Percentiles rank a stretch among this genome's conserved stretches.
These are phyloP conservation scores for Fusarium sp. DNA, from an alignment of 2,329 filamentous ascomycete genomes.

Conservation along the genomic window DNA sequence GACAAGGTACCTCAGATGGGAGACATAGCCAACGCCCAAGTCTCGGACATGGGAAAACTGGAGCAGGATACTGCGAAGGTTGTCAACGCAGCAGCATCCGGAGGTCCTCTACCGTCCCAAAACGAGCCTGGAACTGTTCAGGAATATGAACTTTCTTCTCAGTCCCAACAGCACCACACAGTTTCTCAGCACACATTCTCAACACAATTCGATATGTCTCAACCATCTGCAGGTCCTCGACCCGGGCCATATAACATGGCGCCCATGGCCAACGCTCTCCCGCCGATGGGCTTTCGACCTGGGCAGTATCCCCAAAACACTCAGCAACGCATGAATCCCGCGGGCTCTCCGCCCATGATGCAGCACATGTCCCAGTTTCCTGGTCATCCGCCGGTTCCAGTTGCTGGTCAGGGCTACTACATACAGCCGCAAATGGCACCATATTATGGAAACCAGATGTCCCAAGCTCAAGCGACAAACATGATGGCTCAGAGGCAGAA, in stretches of 20 bases:
- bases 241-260: slow-evolving; percentile 62
- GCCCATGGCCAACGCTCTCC: slow-evolving; percentile 60
- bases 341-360: slow-evolving; percentile 56
- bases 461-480: slow-evolving; percentile 55
- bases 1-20: slow-evolving; percentile 38
- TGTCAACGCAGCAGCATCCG: slow-evolving; percentile 14
- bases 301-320: slow-evolving; percentile 55
- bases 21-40: slow-evolving; percentile 38
- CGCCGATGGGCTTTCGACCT: slow-evolving; percentile 57
- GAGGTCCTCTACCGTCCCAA: slow-evolving; percentile 16
- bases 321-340: slow-evolving; percentile 53
- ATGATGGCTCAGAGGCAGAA: slow-evolving; percentile 55
- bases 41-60: slow-evolving; percentile 27
- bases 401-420: slow-evolving; percentile 62
- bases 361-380: slow-evolving; percentile 59
- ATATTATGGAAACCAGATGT: slow-evolving; percentile 60
- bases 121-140: slow-evolving; percentile 32
- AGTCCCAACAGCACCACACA: slow-evolving; percentile 47
- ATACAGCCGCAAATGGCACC: slow-evolving; percentile 59
- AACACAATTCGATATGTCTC: slow-evolving; percentile 59
- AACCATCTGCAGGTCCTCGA: slow-evolving; percentile 39
- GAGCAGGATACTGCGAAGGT: slow-evolving; percentile 22
- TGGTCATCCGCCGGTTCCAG: slow-evolving; percentile 54
- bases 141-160: slow-evolving; percentile 40
- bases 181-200: slow-evolving; percentile 57